These are phyloP conservation scores for Chloroidium sp. DNA, from an alignment of 163 green algal genomes.

Conservation along the genomic window DNA sequence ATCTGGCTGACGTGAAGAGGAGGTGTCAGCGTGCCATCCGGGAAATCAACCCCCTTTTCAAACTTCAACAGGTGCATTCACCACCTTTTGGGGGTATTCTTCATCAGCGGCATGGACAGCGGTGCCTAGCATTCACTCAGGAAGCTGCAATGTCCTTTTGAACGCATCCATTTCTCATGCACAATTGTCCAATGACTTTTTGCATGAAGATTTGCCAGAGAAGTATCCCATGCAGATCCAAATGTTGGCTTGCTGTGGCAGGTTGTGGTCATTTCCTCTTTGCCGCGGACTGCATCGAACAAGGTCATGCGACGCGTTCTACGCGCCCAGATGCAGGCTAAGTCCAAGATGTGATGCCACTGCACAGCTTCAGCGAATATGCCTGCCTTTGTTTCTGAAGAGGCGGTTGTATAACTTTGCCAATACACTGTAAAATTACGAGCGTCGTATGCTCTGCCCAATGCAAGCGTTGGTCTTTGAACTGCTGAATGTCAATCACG, in stretches of 20 bases:
- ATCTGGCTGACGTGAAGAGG: background rate
- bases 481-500: no score
- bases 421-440: no score
- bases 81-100: background rate
- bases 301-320: slow-evolving; percentile 87
- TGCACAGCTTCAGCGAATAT: no score
- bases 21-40: slow-evolving; percentile 50
- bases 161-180: no score
- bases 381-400: no score
- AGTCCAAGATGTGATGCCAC: background rate
- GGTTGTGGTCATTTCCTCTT: slow-evolving; percentile 38
- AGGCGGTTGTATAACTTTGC: no score
- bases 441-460: no score
- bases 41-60: slow-evolving; percentile 86
- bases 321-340: slow-evolving; percentile 24
- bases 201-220: no score
- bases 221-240: background rate
- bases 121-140: background rate
- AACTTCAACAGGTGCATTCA: slow-evolving; percentile 33
- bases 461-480: no score
- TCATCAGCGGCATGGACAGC: background rate
- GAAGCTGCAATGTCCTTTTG: background rate
- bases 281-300: slow-evolving; percentile 85
- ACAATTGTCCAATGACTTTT: no score
- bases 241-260: background rate